phyloP scores from a whole-genome alignment of 2,329 filamentous ascomycete species.

The Trichoderma sp. region DNA sequence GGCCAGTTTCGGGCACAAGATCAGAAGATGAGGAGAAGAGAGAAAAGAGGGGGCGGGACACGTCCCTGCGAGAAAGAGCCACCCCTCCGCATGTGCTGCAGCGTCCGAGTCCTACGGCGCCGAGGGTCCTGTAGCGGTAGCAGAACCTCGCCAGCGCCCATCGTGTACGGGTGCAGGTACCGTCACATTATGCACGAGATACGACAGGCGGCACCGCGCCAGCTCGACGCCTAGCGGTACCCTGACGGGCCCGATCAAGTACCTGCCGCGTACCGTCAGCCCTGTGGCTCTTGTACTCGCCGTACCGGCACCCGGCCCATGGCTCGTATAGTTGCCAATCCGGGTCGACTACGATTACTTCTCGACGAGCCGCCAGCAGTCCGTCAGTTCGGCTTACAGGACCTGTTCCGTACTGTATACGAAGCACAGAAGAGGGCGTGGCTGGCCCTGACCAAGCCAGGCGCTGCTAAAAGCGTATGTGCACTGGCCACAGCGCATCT shows the following conservation, averaged over 20 bases:
- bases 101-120: conserved; percentile 6
- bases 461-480: conserved; percentile 10
- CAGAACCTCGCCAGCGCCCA: not conserved
- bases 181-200: not conserved
- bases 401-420: not conserved
- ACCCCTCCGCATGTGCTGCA: not conserved
- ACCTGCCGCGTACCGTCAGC: not conserved
- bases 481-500: conserved; percentile 20
- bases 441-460: conserved; percentile 14
- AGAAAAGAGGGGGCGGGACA: conserved; percentile 17
- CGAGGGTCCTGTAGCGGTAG: not conserved
- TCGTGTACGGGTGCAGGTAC: not conserved
- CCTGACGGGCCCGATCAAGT: not conserved
- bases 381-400: not conserved
- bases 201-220: not conserved
- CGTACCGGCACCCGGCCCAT: not conserved
- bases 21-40: conserved; percentile 1
- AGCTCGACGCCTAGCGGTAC: not conserved
- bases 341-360: not conserved
- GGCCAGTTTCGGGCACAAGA: conserved; percentile 17
- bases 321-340: not conserved
- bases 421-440: not conserved
- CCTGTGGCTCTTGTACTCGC: not conserved
- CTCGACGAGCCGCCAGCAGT: not conserved
- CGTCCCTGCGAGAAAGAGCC: not conserved